Evolutionary conservation across 768 basidiomycete genomes (phyloP).

Genomic region (Glaciozyma antarctica): DNA sequence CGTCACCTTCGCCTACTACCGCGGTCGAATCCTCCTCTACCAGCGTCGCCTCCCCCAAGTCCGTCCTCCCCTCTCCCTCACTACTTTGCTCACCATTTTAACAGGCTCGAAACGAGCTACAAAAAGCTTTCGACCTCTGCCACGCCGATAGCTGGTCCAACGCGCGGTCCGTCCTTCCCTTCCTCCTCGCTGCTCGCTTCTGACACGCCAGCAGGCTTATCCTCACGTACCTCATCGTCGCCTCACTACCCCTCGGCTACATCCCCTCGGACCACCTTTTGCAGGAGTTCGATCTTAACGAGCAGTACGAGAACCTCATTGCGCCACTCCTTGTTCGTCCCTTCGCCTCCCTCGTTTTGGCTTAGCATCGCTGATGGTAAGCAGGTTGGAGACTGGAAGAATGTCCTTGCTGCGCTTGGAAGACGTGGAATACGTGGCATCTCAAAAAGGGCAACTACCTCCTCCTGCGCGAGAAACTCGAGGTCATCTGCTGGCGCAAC

Average conservation of each 20-base stretch:
- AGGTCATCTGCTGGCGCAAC: constrained; percentile 35
- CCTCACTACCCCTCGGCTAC: constrained; percentile 29
- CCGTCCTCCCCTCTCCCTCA: background rate
- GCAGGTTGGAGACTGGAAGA: constrained; percentile 29
- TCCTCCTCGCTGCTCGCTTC: background rate
- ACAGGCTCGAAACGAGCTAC: constrained; percentile 24
- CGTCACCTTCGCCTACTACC: constrained; percentile 31
- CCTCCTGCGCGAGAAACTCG: constrained; percentile 34
- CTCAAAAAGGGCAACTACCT: constrained; percentile 29
- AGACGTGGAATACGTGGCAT: constrained; percentile 18
- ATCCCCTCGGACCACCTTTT: constrained; percentile 24
- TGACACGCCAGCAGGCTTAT: constrained; percentile 22
- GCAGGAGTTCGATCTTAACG: constrained; percentile 20
- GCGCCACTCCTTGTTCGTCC: constrained; percentile 20
- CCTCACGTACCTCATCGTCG: constrained; percentile 31
- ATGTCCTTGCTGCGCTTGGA: constrained; percentile 13
- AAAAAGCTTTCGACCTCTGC: constrained; percentile 25
- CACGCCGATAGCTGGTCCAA: constrained; percentile 4
- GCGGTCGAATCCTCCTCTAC: constrained; percentile 32
- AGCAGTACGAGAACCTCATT: constrained; percentile 18
- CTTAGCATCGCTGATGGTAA: background rate
- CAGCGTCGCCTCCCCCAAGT: constrained; percentile 31
- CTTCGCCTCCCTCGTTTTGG: background rate
- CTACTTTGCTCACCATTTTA: background rate
- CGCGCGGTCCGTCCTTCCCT: constrained; percentile 20